phyloP scores from a whole-genome alignment of 257 asterid genomes.

The Echium plantagineum region DNA sequence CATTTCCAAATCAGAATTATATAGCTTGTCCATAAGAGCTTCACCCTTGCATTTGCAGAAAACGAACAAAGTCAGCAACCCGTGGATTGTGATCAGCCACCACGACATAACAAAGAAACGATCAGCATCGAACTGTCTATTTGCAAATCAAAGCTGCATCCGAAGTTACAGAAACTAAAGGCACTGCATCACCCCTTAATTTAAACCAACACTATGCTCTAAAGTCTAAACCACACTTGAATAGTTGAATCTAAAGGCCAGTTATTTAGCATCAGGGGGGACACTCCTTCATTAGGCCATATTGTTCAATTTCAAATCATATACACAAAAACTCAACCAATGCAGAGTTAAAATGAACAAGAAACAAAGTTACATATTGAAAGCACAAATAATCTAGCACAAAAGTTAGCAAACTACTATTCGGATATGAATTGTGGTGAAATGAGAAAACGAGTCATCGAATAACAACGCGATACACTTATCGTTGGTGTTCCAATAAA shows the following conservation, averaged over 20 bases:
- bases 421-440: conserved; percentile 10
- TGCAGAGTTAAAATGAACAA: neutral
- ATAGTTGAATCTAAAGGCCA: conserved; percentile 27
- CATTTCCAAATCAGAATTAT: too few species aligned
- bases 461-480: conserved; percentile 5
- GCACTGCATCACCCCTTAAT: conserved; percentile 82
- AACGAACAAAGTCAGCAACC: conserved; percentile 99
- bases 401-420: neutral
- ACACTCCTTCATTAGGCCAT: neutral
- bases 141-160: conserved; percentile 84
- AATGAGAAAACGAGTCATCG: conserved; percentile 8
- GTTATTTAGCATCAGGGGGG: conserved; percentile 6
- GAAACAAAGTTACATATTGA: conserved; percentile 7
- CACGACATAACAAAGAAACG: conserved; percentile 72
- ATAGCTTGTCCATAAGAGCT: too few species aligned
- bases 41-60: conserved; percentile 92
- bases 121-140: conserved; percentile 96
- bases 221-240: conserved; percentile 21
- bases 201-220: conserved; percentile 35
- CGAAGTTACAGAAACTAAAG: conserved; percentile 71
- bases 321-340: neutral
- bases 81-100: conserved; percentile 99
- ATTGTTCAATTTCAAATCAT: conserved; percentile 2
- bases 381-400: conserved; percentile 1
- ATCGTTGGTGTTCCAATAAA: conserved; percentile 6